phyloP scores from a whole-genome alignment of 2,329 filamentous ascomycete species.

The Alternaria longipes region DNA sequence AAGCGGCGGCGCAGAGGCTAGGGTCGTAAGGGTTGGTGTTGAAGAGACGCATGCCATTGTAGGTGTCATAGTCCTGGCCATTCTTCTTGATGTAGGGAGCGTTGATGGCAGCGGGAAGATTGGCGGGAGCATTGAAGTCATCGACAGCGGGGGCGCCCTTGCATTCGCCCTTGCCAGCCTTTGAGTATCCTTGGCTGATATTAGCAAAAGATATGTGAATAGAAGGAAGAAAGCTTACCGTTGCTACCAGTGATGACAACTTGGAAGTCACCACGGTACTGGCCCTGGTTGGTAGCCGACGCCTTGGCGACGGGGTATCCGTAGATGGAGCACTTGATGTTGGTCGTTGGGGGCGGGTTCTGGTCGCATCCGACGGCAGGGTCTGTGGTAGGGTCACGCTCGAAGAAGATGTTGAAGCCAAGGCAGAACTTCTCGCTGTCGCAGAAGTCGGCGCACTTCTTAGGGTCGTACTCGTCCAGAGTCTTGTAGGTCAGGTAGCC shows the following conservation, averaged over 20 bases:
- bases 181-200: constrained; percentile 34
- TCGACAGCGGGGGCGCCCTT: constrained; percentile 12
- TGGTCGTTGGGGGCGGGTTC: constrained; percentile 34
- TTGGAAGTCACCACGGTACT: constrained; percentile 35
- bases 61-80: constrained; percentile 29
- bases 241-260: constrained; percentile 42
- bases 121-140: constrained; percentile 29
- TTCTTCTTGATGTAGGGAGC: constrained; percentile 29
- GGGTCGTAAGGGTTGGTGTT: constrained; percentile 41
- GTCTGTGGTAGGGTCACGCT: constrained; percentile 36
- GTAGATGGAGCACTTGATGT: constrained; percentile 41
- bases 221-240: constrained; percentile 12
- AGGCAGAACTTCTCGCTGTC: constrained; percentile 35
- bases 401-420: constrained; percentile 43
- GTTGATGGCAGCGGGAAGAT: constrained; percentile 38
- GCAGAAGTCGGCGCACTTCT: constrained; percentile 32
- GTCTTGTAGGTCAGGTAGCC: constrained; percentile 42
- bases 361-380: constrained; percentile 28
- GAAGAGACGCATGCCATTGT: constrained; percentile 42
- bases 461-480: constrained; percentile 30
- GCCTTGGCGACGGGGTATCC: constrained; percentile 34
- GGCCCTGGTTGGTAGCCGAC: constrained; percentile 36
- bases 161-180: constrained; percentile 13
- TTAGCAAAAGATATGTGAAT: not conserved
- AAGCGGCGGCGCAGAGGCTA: constrained; percentile 46